Percentiles rank a stretch among this genome's conserved stretches.
Evolutionary conservation across 179 eudicot species (phyloP).

Genomic region (Spergularia azorica): DNA sequence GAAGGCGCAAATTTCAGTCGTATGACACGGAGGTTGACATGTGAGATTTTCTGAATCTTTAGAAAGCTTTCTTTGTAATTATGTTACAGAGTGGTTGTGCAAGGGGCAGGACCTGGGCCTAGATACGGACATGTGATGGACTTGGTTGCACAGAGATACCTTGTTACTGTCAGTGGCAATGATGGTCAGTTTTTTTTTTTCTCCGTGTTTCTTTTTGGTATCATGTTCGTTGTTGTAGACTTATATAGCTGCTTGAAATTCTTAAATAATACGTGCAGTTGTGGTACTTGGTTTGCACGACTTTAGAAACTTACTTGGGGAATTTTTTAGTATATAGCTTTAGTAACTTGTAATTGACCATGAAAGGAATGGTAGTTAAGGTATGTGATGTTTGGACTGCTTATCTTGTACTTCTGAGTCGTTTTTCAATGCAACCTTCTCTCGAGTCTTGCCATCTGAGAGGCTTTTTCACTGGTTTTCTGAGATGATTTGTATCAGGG

Average conservation of each 20-base stretch:
- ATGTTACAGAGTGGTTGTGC: slow-evolving; percentile 78
- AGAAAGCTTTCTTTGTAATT: neutral
- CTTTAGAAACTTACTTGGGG: neutral
- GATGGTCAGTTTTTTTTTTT: slow-evolving; percentile 63
- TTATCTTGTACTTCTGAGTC: neutral
- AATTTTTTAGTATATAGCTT: neutral
- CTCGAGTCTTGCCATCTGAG: neutral
- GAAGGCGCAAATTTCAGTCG: slow-evolving; percentile 1
- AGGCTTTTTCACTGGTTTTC: neutral
- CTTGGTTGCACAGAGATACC: slow-evolving; percentile 90
- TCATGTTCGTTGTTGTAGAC: neutral
- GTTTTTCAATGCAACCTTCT: neutral
- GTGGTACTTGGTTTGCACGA: neutral
- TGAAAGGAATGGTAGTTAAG: neutral
- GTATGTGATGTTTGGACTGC: too few relatives aligned
- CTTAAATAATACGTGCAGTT: neutral
- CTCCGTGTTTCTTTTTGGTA: neutral
- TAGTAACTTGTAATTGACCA: neutral
- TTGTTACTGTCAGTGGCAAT: slow-evolving; percentile 88
- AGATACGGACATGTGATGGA: slow-evolving; percentile 97
- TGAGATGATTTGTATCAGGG: neutral
- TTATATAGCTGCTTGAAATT: neutral
- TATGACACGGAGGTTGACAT: neutral
- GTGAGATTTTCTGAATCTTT: neutral
- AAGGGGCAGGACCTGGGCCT: slow-evolving; percentile 95